phyloP scores from a whole-genome alignment of 345 rosid species.

The Syzygium jambos region DNA sequence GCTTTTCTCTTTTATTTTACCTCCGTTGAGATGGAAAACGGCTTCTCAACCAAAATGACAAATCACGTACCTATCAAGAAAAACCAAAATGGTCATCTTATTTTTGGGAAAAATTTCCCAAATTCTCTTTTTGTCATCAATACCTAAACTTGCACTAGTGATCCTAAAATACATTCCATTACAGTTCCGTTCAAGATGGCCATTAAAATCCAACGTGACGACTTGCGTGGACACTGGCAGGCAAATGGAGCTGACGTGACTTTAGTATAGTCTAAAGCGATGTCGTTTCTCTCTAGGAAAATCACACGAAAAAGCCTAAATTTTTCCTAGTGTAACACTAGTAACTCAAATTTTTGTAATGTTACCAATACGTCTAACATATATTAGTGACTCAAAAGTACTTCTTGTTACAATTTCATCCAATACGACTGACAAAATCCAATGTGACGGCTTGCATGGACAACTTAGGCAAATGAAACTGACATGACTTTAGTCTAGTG shows the following conservation, averaged over 20 bases:
- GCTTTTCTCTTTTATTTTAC: neutral
- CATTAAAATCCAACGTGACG: neutral
- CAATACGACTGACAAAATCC: neutral
- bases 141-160: neutral
- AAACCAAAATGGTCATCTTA: neutral
- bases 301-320: neutral
- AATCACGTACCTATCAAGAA: neutral
- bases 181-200: neutral
- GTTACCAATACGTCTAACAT: neutral
- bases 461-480: neutral
- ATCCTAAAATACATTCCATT: neutral
- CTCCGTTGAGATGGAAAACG: neutral
- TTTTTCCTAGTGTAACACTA: neutral
- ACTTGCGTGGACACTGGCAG: neutral
- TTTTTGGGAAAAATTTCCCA: neutral
- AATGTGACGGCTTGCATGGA: no score
- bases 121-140: neutral
- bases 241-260: neutral
- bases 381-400: neutral
- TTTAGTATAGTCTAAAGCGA: neutral
- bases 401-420: neutral
- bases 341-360: neutral
- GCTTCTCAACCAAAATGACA: neutral
- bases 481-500: neutral
- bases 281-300: neutral